phyloP scores from a whole-genome alignment of 2,329 filamentous ascomycete species.

The Paraconiothyrium sp. region DNA sequence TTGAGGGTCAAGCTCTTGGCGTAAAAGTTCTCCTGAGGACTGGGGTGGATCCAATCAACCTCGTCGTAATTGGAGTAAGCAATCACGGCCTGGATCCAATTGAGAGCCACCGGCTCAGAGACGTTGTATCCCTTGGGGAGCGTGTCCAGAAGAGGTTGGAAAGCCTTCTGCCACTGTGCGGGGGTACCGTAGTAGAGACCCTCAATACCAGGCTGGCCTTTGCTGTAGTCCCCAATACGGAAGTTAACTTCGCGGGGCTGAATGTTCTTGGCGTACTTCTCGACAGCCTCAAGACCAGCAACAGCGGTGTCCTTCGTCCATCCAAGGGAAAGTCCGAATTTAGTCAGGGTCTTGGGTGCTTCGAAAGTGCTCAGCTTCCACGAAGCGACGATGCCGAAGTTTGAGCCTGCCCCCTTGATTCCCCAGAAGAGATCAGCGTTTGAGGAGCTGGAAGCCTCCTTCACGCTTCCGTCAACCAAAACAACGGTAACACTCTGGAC shows the following conservation, averaged over 20 bases:
- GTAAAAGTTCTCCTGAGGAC: slow-evolving; percentile 26
- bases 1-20: slow-evolving; percentile 22
- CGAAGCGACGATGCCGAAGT: slow-evolving; percentile 44
- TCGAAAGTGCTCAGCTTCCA: slow-evolving; percentile 30
- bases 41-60: slow-evolving; percentile 21
- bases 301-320: slow-evolving; percentile 25
- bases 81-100: slow-evolving; percentile 24
- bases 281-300: slow-evolving; percentile 23
- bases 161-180: slow-evolving; percentile 15
- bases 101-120: slow-evolving; percentile 15
- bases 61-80: slow-evolving; percentile 23
- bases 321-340: slow-evolving; percentile 19
- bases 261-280: slow-evolving; percentile 24
- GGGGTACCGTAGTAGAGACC: slow-evolving; percentile 26
- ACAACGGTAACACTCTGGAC: slow-evolving; percentile 29
- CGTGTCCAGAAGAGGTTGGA: slow-evolving; percentile 23
- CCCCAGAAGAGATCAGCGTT: slow-evolving; percentile 50
- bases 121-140: slow-evolving; percentile 20
- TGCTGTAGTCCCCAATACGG: slow-evolving; percentile 24
- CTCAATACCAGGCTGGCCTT: slow-evolving; percentile 20
- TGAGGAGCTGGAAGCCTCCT: slow-evolving; percentile 34
- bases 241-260: slow-evolving; percentile 24
- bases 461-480: slow-evolving; percentile 37
- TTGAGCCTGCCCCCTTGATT: slow-evolving; percentile 45
- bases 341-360: slow-evolving; percentile 18